Conservation (phyloP, 176 grass and related monocot genomes). For the sorghum (Sorghum bicolor) region DNA sequence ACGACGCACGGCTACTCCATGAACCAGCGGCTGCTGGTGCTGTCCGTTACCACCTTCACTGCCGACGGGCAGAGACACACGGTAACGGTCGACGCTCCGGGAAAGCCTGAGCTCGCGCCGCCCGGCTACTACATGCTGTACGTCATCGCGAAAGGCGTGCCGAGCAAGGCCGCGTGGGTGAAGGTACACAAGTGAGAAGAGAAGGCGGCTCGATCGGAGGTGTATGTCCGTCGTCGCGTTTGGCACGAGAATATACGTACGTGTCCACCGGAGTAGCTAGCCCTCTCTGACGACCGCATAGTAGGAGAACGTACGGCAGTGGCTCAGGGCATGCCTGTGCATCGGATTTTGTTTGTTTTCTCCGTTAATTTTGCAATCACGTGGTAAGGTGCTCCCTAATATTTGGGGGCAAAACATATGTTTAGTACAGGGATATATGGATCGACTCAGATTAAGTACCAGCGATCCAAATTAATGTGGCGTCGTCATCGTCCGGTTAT, state of each 20-base stretch:
- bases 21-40: slow-evolving; percentile 79
- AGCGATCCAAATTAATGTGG: background rate
- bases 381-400: background rate
- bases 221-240: background rate
- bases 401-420: background rate
- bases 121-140: slow-evolving; percentile 69
- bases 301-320: background rate
- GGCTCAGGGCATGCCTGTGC: background rate
- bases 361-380: slow-evolving; percentile 3
- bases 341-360: background rate
- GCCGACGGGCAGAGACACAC: background rate
- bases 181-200: slow-evolving; percentile 32
- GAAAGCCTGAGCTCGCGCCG: slow-evolving; percentile 51
- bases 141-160: slow-evolving; percentile 53
- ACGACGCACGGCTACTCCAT: slow-evolving; percentile 84
- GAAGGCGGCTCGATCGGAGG: background rate
- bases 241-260: background rate
- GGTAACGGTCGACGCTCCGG: slow-evolving; percentile 32
- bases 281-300: background rate
- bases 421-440: background rate
- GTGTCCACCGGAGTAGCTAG: background rate
- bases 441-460: background rate
- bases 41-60: slow-evolving; percentile 34
- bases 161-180: slow-evolving; percentile 74
- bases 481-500: background rate